Conservation (phyloP, 257 asterid species). For the Solanum habrochaites region DNA sequence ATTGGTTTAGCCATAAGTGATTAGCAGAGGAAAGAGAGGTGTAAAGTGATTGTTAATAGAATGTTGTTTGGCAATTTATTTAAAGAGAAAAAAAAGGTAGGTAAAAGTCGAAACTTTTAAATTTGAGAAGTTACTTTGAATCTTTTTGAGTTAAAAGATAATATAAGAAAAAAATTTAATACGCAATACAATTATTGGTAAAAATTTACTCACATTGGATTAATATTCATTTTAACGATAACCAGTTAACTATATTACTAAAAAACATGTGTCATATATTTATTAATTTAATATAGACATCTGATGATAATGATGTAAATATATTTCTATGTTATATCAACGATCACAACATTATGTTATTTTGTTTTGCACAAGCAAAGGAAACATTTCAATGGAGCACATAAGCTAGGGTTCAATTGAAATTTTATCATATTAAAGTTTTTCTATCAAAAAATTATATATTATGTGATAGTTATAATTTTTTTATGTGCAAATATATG, state of each 20-base stretch:
- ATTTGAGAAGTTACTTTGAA: neutral
- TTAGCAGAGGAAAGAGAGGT: neutral
- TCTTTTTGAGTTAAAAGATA: neutral
- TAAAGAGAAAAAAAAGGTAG: neutral
- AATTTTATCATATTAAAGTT: no score
- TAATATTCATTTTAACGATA: accelerated
- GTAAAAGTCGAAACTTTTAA: neutral
- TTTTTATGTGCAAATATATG: no score
- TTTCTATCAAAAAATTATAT: accelerated
- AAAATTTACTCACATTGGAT: no score
- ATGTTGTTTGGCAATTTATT: neutral
- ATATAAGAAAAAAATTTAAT: no score
- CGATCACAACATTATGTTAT: neutral
- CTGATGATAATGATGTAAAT: no score
- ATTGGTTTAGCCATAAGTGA: slow-evolving; percentile 23
- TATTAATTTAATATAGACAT: neutral
- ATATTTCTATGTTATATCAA: no score
- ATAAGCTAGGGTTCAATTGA: no score
- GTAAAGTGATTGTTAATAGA: neutral
- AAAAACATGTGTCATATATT: neutral
- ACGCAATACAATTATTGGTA: neutral
- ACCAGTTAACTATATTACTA: accelerated
- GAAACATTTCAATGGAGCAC: neutral
- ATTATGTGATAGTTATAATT: no score
- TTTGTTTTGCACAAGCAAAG: neutral